Conservation (phyloP, 2,329 filamentous ascomycete genomes). For the Exophiala spinifera region DNA sequence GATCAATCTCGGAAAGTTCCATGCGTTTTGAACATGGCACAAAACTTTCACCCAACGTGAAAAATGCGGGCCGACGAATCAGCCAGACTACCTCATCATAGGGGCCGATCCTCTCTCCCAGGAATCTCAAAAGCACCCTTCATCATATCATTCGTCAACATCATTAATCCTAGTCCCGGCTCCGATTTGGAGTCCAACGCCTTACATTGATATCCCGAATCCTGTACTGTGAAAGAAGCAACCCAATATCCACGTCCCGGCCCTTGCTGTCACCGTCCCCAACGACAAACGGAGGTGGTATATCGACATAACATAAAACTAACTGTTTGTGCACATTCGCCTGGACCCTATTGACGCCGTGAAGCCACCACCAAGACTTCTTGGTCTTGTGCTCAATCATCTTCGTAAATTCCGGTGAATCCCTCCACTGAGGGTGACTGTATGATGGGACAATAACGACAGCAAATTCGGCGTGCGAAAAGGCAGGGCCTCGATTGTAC, state of each 20-base stretch:
- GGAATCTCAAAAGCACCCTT: no score
- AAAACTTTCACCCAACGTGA: no score
- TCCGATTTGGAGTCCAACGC: conserved; percentile 82
- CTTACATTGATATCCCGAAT: conserved; percentile 77
- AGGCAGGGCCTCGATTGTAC: conserved; percentile 88
- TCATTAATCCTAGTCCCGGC: conserved; percentile 50
- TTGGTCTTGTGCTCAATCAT: conserved; percentile 48
- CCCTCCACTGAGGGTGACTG: conserved; percentile 66
- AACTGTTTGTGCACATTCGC: conserved; percentile 87
- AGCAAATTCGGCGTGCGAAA: conserved; percentile 92
- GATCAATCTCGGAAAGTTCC: no score
- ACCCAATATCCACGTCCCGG: conserved; percentile 55
- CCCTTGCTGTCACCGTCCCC: conserved; percentile 39
- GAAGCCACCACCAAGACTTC: conserved; percentile 58
- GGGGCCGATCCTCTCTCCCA: no score
- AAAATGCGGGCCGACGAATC: no score
- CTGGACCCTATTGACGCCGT: conserved; percentile 84
- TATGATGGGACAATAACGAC: conserved; percentile 82
- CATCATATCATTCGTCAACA: no score
- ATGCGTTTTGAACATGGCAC: no score
- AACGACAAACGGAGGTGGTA: conserved; percentile 62
- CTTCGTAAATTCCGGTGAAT: conserved; percentile 47
- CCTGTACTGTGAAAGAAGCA: conserved; percentile 65
- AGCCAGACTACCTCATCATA: no score
- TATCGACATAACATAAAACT: conserved; percentile 84